Percentiles rank a stretch among this genome's conserved stretches.
Conservation (phyloP, 371 early-diverging fungal species). For the Chytridiales sp. region DNA sequence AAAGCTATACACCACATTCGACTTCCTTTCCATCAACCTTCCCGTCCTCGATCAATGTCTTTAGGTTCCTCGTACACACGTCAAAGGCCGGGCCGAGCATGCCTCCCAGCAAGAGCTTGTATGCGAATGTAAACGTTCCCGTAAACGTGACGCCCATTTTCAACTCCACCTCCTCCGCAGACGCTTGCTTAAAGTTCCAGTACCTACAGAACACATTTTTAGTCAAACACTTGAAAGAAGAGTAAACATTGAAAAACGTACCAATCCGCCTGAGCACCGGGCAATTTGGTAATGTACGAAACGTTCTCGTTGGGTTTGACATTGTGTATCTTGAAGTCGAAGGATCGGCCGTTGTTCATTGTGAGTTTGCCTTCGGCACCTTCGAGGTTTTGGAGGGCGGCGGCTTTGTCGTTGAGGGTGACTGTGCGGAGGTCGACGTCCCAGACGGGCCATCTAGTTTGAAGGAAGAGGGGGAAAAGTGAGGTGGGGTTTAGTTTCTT, state of each 20-base stretch:
- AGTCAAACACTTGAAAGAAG: background rate
- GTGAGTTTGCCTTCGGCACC: conserved; percentile 25
- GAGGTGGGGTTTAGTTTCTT: too few relatives aligned
- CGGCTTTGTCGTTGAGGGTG: background rate
- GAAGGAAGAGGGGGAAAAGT: too few relatives aligned
- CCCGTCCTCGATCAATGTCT: conserved; percentile 24
- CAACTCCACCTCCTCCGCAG: conserved; percentile 12
- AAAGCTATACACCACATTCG: too few relatives aligned
- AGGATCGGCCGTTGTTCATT: conserved; percentile 25
- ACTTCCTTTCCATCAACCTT: conserved; percentile 23
- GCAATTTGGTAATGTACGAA: conserved; percentile 24
- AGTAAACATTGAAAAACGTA: background rate
- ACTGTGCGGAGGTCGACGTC: conserved; percentile 21
- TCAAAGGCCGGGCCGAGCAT: conserved; percentile 26
- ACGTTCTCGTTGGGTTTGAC: conserved; percentile 15
- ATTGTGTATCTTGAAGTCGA: conserved; percentile 24
- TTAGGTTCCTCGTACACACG: conserved; percentile 24
- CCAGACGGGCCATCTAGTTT: conserved; percentile 36
- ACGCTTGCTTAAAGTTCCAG: conserved; percentile 20
- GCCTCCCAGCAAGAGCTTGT: conserved; percentile 13
- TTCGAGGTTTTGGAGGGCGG: conserved; percentile 7
- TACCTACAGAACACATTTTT: too few relatives aligned
- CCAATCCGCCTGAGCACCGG: conserved; percentile 18
- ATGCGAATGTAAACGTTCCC: conserved; percentile 14
- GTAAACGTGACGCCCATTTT: conserved; percentile 29